A percentile compares a stretch with the other conserved stretches of the same genome.
phyloP scores from a whole-genome alignment of 257 asterid genomes.

The Apocynum venetum region DNA sequence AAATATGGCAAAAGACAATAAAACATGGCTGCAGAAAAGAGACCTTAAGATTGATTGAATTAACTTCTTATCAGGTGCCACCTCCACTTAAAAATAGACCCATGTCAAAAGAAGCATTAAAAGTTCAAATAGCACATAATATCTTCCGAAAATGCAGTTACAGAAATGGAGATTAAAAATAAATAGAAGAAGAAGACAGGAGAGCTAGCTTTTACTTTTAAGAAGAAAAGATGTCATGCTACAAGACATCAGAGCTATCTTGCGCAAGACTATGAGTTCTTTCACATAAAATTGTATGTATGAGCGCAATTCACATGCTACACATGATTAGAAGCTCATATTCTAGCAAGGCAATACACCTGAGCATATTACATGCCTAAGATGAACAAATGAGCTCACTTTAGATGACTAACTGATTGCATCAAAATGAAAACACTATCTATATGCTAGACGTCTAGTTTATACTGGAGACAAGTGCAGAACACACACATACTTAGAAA shows the following conservation, averaged over 20 bases:
- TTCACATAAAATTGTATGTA: neutral
- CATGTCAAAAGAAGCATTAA: neutral
- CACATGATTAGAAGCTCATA: neutral
- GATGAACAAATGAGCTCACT: too few species aligned
- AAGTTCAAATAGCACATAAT: neutral
- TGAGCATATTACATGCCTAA: too few species aligned
- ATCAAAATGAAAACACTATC: neutral
- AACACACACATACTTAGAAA: neutral
- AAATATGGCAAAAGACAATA: neutral
- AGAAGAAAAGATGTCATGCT: neutral
- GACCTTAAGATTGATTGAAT: neutral
- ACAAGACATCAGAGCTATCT: neutral
- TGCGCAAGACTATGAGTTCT: too few species aligned
- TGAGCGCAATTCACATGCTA: neutral
- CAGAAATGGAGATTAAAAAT: neutral
- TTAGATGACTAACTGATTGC: neutral
- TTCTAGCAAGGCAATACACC: neutral
- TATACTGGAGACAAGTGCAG: neutral
- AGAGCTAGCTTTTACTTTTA: neutral
- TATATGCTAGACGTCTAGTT: too few species aligned
- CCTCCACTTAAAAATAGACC: neutral
- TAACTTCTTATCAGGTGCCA: neutral
- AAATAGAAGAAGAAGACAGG: neutral
- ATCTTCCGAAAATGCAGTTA: neutral
- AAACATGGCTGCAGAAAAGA: neutral